These are phyloP conservation scores for Peronosclerospora sorghi DNA, from an alignment of 352 stramenopile genomes.

Conservation along the genomic window DNA sequence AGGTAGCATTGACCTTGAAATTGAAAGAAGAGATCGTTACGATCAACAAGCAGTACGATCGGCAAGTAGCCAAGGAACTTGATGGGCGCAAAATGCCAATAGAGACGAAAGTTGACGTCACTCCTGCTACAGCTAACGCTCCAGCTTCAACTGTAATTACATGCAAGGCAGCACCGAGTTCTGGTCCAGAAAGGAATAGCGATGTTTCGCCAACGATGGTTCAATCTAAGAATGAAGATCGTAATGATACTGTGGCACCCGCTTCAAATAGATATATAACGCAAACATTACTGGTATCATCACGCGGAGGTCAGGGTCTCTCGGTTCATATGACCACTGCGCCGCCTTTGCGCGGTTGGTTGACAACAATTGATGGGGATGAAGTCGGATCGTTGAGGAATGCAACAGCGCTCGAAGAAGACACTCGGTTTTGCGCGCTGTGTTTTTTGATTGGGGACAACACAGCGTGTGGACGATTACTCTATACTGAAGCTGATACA, in stretches of 20 bases:
- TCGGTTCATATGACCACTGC: conserved; percentile 28
- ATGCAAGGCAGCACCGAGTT: not conserved
- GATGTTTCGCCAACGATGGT: not conserved
- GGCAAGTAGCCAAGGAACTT: conserved; percentile 46
- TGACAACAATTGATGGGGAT: conserved; percentile 1
- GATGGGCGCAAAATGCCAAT: conserved; percentile 24
- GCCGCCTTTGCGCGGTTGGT: conserved; percentile 34
- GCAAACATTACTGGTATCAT: not conserved
- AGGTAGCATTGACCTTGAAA: conserved; percentile 18
- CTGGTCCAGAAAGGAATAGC: not conserved
- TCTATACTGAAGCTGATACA: conserved; percentile 72
- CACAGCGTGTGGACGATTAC: conserved; percentile 52
- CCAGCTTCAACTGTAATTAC: not conserved
- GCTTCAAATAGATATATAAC: not conserved
- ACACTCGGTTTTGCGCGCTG: conserved; percentile 66
- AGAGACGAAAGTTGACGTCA: conserved; percentile 17
- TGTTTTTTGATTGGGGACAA: conserved; percentile 80
- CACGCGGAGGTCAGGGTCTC: not conserved
- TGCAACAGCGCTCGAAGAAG: conserved; percentile 34
- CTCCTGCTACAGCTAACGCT: not conserved
- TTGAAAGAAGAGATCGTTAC: conserved; percentile 63
- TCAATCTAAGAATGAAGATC: not conserved
- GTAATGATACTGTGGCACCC: not conserved
- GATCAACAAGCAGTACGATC: conserved; percentile 72
- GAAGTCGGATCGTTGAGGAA: not conserved